Conservation (phyloP, 768 basidiomycete species). For the Russula griseocarnosa region DNA sequence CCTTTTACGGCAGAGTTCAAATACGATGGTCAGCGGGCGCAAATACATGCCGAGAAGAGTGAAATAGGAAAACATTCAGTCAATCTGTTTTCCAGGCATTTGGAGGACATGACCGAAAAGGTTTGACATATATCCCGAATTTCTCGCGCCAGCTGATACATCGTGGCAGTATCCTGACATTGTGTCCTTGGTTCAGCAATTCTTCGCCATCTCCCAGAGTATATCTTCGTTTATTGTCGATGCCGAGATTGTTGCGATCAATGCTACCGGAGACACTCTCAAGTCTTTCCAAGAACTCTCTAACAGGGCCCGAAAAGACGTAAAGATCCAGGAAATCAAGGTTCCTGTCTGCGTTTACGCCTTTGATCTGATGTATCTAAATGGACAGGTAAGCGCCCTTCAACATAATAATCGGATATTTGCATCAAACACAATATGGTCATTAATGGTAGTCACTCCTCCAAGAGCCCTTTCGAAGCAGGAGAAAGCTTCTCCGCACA, state of each 20-base stretch:
- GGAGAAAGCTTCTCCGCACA: conserved; percentile 59
- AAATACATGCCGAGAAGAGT: conserved; percentile 56
- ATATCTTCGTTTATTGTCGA: conserved; percentile 71
- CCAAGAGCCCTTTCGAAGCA: conserved; percentile 60
- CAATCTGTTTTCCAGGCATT: conserved; percentile 79
- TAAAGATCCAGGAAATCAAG: conserved; percentile 66
- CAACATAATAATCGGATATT: conserved; percentile 12
- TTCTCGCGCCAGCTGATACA: conserved; percentile 19
- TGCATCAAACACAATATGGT: conserved; percentile 16
- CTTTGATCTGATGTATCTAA: conserved; percentile 86
- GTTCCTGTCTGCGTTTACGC: conserved; percentile 79
- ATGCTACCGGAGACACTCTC: conserved; percentile 55
- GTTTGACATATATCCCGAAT: conserved; percentile 36
- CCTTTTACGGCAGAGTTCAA: conserved; percentile 87
- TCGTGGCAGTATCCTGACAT: conserved; percentile 75
- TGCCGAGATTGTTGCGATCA: conserved; percentile 84
- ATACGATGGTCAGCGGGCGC: conserved; percentile 84
- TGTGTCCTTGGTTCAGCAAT: conserved; percentile 48
- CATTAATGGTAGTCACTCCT: conserved; percentile 54
- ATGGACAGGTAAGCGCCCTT: conserved; percentile 59
- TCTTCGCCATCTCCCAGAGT: conserved; percentile 44
- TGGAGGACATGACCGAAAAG: conserved; percentile 92
- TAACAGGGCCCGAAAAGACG: conserved; percentile 80
- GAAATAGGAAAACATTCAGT: conserved; percentile 39
- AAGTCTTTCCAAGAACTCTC: conserved; percentile 86